Base-by-base conservation (phyloP, 106 monocot genomes). In the Dendrobium catenatum region DNA sequence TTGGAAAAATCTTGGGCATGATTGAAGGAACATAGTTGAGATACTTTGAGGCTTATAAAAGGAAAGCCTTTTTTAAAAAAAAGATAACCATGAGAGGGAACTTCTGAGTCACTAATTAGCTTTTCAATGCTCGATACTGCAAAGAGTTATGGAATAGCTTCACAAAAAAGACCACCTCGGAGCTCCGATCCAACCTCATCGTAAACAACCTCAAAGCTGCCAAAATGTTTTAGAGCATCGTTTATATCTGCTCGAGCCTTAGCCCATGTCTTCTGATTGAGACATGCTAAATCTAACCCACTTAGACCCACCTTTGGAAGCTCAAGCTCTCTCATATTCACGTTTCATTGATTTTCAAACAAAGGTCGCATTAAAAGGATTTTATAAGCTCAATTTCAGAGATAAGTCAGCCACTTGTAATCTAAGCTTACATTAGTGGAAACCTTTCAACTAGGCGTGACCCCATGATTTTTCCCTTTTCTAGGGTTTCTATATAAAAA, bases 301-400 rank as follows among this genome's bases (percentile, higher is more conserved):
- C 77, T 43, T 58, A 89, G 81, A 40, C 79, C 79, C 27, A 86
- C 68, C 79, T 78, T 78, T 19, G 83, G 78, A 13, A 89, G 68
- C 44, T 44, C 44, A 5, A 7, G 44, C 44, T 44, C 9, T 7
- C 9, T 44, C 44, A 44, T 44, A 9, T 44, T 44, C 7, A 44
- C 0, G 4, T 44, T 44, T 44, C 44, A 4, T 44, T 44, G 9
- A 44, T 44, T 9, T 44, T 9, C 27, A 44, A 44, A 9, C 9
- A 44, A 7, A 0, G 4, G 4, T 44, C 2, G 6, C 9, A 9
- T 44, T 44, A 44, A 44, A 44, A 37, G 44, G 44, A 9, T 44
- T 4, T 44, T 44, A 44, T 44, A 44, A 9, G 44, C 27, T 27
- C 27, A 27, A 27, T 27, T 27, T 27, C 27, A 27, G 27, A 27